Evolutionary conservation across 139 green algal genomes (phyloP).

Genomic region (Monoraphidium neglectum): DNA sequence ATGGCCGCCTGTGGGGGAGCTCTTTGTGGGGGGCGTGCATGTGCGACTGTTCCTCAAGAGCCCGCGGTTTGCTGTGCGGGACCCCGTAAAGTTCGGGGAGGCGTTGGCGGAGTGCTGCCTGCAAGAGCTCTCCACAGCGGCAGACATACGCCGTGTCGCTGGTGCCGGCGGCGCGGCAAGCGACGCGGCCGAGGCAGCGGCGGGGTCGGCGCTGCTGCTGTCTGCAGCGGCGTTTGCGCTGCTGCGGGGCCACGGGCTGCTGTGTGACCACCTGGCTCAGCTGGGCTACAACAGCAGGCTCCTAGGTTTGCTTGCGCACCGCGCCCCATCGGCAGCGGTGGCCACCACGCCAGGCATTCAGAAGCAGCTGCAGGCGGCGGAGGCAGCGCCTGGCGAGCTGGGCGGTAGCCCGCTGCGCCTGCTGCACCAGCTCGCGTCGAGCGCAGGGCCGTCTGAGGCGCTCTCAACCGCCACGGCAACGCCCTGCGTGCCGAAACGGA

Average conservation of each 20-base stretch:
- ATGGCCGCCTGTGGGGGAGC: conserved; percentile 64
- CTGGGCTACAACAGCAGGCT: conserved; percentile 70
- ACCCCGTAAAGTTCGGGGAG: conserved; percentile 74
- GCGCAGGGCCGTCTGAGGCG: conserved; percentile 50
- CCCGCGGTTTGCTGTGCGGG: conserved; percentile 75
- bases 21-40: conserved; percentile 89
- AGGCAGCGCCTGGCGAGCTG: conserved; percentile 43
- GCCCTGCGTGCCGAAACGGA: conserved; percentile 47
- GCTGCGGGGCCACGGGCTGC: conserved; percentile 55
- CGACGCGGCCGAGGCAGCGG: neutral
- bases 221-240: conserved; percentile 69
- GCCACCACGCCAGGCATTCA: neutral
- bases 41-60: conserved; percentile 89
- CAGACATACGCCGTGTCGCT: too few species aligned
- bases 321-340: conserved; percentile 6
- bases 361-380: neutral
- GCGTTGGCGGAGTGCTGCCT: conserved; percentile 63
- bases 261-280: conserved; percentile 68
- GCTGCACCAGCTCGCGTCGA: conserved; percentile 70
- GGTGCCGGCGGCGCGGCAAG: neutral
- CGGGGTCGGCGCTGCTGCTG: conserved; percentile 55
- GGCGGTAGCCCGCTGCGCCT: conserved; percentile 68
- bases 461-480: conserved; percentile 45
- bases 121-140: conserved; percentile 3
- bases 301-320: conserved; percentile 46